phyloP scores from a whole-genome alignment of 345 rosid genomes.

The Brassica incana region DNA sequence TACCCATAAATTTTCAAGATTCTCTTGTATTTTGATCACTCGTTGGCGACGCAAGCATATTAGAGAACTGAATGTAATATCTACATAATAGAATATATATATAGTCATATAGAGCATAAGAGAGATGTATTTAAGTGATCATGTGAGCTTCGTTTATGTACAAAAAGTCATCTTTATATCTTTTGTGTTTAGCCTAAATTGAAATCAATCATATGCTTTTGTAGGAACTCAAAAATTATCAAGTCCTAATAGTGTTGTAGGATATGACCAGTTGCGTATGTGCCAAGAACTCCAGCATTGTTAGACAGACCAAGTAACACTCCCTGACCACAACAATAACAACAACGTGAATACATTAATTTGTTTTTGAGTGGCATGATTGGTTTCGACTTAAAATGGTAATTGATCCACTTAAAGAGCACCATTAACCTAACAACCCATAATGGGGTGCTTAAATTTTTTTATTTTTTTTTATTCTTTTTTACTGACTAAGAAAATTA shows the following conservation, averaged over 20 bases:
- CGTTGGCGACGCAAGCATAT: conserved; percentile 11
- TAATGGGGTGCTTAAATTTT: no score
- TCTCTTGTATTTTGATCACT: not conserved
- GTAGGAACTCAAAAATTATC: not conserved
- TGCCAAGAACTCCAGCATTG: conserved; percentile 91
- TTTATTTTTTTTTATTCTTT: no score
- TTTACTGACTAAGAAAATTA: no score
- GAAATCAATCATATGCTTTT: not conserved
- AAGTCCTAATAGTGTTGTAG: conserved; percentile 68
- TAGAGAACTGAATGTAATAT: not conserved
- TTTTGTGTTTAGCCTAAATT: conserved; percentile 26
- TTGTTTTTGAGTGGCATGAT: not conserved
- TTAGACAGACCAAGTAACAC: conserved; percentile 88
- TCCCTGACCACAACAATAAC: conserved; percentile 50
- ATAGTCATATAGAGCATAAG: not conserved
- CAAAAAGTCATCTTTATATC: conserved; percentile 25
- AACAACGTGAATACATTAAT: not conserved
- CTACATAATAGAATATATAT: not conserved
- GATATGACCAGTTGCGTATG: conserved; percentile 89
- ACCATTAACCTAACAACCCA: no score
- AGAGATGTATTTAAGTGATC: not conserved
- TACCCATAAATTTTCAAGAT: not conserved
- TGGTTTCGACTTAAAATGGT: not conserved
- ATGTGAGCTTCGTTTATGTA: conserved; percentile 22
- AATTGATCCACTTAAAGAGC: no score